phyloP scores from a whole-genome alignment of 148 eudicot species.

The Cornus kousa region DNA sequence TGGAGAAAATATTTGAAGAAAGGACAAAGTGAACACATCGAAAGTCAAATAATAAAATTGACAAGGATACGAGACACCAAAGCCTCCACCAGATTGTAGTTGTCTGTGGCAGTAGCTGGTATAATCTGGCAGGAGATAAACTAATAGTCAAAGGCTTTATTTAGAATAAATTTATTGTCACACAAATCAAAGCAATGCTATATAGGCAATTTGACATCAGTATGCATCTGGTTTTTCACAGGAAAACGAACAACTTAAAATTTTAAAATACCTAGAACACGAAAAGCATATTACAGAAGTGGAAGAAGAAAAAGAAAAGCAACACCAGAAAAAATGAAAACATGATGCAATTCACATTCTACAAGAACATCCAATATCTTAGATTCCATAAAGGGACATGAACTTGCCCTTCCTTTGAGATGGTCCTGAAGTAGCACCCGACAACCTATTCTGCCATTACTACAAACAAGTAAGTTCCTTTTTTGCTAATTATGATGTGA shows the following conservation, averaged over 20 bases:
- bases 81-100: slow-evolving; percentile 67
- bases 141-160: neutral
- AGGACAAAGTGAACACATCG: neutral
- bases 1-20: neutral
- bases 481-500: neutral
- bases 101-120: slow-evolving; percentile 59
- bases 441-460: neutral
- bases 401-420: neutral
- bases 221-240: neutral
- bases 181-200: neutral
- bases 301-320: neutral
- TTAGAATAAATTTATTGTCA: slow-evolving; percentile 8
- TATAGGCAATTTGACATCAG: neutral
- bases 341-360: neutral
- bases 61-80: slow-evolving; percentile 93
- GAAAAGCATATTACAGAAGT: neutral
- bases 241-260: neutral
- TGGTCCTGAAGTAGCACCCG: neutral
- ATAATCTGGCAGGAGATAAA: slow-evolving; percentile 45
- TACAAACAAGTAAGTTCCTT: too few species aligned
- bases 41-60: neutral
- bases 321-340: neutral
- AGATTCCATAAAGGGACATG: neutral
- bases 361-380: neutral
- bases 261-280: neutral